A percentile compares a stretch with the other conserved stretches of the same genome.
Conservation (phyloP, 352 stramenopile genomes). For the Globisporangium mamillatum region DNA sequence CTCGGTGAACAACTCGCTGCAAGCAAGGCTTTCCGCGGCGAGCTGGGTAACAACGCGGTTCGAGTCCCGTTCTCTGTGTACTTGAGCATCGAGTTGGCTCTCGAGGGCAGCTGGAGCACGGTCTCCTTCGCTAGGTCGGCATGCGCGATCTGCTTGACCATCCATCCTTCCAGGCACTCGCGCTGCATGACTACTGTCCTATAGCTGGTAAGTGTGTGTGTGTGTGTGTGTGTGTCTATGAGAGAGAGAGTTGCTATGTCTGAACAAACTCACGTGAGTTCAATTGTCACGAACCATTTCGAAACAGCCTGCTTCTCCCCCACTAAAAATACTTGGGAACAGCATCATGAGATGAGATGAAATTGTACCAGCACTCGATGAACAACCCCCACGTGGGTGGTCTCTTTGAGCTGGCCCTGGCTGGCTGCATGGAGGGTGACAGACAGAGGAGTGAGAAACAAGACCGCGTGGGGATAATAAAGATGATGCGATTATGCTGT, state of each 20-base stretch:
- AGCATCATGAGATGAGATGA: neutral
- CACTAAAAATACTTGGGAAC: neutral
- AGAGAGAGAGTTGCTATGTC: neutral
- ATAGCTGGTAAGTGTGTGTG: neutral
- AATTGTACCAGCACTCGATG: neutral
- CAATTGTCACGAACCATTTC: neutral
- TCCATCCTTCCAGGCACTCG: conserved; percentile 70
- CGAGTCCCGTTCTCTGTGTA: neutral
- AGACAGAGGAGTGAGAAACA: neutral
- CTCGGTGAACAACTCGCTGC: conserved; percentile 10
- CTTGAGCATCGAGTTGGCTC: neutral
- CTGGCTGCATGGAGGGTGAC: neutral
- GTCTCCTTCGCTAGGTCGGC: conserved; percentile 65
- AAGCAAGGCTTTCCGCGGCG: conserved; percentile 9
- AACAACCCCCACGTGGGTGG: too few relatives aligned
- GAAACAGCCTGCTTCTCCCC: neutral
- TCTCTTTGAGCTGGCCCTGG: neutral
- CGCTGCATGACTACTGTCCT: conserved; percentile 47
- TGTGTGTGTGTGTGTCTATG: neutral
- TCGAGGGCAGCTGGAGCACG: conserved; percentile 50
- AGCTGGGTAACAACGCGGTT: neutral
- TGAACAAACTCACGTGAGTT: neutral
- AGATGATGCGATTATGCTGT: conserved; percentile 1
- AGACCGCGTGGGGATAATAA: neutral
- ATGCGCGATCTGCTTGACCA: conserved; percentile 71